Evolutionary conservation across 441 rosid species (phyloP).

Genomic region (Breynia disticha): DNA sequence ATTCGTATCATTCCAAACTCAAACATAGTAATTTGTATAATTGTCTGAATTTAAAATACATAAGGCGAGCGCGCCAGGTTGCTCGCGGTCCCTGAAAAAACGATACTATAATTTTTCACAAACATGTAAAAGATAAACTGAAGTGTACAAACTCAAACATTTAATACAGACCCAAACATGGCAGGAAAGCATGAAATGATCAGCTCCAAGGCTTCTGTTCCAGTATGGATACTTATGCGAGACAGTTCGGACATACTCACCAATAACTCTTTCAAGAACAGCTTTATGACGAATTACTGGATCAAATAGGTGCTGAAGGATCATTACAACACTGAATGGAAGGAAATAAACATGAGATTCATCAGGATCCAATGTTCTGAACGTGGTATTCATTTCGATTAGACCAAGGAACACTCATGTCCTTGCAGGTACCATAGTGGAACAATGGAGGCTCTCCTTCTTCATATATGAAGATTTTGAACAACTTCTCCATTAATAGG

Average conservation of each 20-base stretch:
- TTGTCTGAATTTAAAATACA: too few relatives aligned
- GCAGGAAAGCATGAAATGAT: conserved; percentile 62
- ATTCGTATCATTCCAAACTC: too few relatives aligned
- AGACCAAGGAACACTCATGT: conserved; percentile 28
- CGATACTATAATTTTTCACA: too few relatives aligned
- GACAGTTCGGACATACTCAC: conserved; percentile 20
- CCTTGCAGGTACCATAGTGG: conserved; percentile 34
- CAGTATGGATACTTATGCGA: conserved; percentile 39
- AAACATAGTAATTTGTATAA: too few relatives aligned
- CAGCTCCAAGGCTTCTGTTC: conserved; percentile 47
- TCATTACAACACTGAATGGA: conserved; percentile 40
- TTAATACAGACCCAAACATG: conserved; percentile 49
- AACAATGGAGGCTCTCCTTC: conserved; percentile 43
- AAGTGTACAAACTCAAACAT: not conserved
- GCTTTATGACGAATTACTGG: conserved; percentile 18
- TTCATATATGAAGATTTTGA: conserved; percentile 37
- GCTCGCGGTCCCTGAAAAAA: conserved; percentile 24
- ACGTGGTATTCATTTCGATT: conserved; percentile 23
- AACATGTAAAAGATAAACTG: not conserved
- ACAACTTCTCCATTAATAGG: conserved; percentile 31
- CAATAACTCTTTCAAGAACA: conserved; percentile 17
- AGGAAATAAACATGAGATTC: conserved; percentile 35
- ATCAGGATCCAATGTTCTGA: conserved; percentile 22
- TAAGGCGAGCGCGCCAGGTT: conserved; percentile 20
- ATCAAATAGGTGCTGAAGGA: conserved; percentile 25